Conservation (phyloP, 73 alveolate species). For the Paramecium sonneborni region DNA sequence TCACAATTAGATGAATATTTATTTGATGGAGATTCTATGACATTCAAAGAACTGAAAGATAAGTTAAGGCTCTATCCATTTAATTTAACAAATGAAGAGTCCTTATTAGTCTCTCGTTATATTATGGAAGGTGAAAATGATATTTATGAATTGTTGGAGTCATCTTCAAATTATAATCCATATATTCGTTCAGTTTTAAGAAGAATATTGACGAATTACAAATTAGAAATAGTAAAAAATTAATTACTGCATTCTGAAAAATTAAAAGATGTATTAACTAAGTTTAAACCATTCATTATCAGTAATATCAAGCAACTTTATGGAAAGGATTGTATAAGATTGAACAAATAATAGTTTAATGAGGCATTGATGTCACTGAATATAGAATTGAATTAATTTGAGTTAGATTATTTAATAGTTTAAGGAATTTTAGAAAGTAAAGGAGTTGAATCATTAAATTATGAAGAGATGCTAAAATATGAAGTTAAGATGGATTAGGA, state of each 20-base stretch:
- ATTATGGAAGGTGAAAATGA: background rate
- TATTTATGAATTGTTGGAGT: background rate
- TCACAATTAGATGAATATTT: background rate
- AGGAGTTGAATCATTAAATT: background rate
- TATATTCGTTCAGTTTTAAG: background rate
- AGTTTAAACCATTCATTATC: background rate
- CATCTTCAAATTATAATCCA: background rate
- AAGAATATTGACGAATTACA: background rate
- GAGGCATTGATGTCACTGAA: background rate
- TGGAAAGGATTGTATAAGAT: background rate
- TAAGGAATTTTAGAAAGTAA: slow-evolving; percentile 7
- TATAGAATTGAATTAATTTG: background rate
- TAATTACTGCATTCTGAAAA: background rate
- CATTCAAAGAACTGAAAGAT: background rate
- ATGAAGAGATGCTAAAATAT: background rate
- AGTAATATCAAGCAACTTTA: background rate
- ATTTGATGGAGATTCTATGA: background rate
- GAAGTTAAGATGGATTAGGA: background rate
- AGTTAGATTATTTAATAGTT: background rate
- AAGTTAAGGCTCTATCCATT: background rate
- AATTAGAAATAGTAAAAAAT: background rate
- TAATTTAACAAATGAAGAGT: background rate
- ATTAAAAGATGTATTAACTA: background rate
- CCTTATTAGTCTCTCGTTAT: background rate
- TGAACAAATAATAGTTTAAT: background rate